Percentiles rank a stretch among this genome's conserved stretches.
Conservation (phyloP, 495 filamentous ascomycete species). For the Haplographium delicatum region DNA sequence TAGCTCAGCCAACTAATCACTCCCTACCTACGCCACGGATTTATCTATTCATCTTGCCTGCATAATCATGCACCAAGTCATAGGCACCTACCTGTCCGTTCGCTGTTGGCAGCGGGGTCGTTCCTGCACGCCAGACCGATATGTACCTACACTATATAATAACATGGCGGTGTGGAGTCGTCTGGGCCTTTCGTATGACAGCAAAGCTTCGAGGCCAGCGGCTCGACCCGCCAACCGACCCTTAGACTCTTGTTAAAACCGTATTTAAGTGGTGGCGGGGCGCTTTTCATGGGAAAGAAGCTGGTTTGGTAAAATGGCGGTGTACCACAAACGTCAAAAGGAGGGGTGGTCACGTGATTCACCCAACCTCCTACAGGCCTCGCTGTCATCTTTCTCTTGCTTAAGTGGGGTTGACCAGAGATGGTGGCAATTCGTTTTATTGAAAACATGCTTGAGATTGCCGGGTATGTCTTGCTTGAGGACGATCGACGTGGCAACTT, state of each 20-base stretch:
- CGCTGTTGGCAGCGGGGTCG: constrained; percentile 10
- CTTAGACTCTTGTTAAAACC: too few relatives aligned
- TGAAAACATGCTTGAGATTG: too few relatives aligned
- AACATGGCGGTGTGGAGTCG: constrained; percentile 20
- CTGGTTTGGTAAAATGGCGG: background rate
- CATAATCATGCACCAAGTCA: constrained; percentile 22
- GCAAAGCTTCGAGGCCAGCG: constrained; percentile 14
- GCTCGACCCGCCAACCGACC: constrained; percentile 23
- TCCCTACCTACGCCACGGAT: background rate
- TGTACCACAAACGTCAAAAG: background rate
- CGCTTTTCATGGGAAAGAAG: background rate
- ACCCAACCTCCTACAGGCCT: background rate
- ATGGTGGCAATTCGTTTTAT: too few relatives aligned
- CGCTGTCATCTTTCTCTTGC: background rate
- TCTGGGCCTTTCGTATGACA: constrained; percentile 16
- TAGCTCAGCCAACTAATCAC: constrained; percentile 10
- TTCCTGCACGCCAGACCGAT: constrained; percentile 13
- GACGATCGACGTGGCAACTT: too few relatives aligned
- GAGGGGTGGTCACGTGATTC: background rate
- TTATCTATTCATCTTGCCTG: constrained; percentile 13
- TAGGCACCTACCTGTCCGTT: constrained; percentile 14
- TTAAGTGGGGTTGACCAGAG: too few relatives aligned
- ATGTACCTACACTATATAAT: too few relatives aligned
- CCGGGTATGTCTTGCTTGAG: too few relatives aligned
- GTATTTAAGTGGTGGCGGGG: too few relatives aligned